phyloP scores from a whole-genome alignment of 768 basidiomycete genomes.

The Phlebiopsis flavidoalba region DNA sequence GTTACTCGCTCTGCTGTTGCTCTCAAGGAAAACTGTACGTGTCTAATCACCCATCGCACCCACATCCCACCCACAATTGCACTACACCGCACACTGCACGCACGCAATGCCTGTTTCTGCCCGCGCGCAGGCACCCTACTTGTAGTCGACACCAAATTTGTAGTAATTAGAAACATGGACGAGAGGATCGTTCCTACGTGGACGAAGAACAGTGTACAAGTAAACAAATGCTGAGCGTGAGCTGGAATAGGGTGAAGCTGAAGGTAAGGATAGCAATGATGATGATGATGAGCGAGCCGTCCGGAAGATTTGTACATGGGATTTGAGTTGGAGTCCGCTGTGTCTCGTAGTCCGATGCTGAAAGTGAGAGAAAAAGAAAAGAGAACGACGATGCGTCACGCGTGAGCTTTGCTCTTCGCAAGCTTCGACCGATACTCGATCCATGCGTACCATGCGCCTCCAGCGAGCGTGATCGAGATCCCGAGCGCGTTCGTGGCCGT shows the following conservation, averaged over 20 bases:
- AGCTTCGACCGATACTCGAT: conserved; percentile 41
- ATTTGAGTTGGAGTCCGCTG: conserved; percentile 4
- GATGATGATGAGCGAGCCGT: too few species aligned
- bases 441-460: conserved; percentile 77
- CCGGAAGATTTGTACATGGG: not conserved
- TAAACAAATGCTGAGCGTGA: too few species aligned
- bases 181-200: not conserved
- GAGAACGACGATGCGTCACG: not conserved
- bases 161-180: not conserved
- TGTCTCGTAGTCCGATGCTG: conserved; percentile 8
- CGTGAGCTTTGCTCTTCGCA: not conserved
- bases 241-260: not conserved
- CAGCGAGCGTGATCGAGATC: conserved; percentile 76
- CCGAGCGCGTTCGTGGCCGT: conserved; percentile 77
- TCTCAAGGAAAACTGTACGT: not conserved
- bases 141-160: not conserved
- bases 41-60: not conserved
- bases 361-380: not conserved
- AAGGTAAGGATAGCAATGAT: not conserved
- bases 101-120: not conserved
- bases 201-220: not conserved
- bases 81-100: too few species aligned
- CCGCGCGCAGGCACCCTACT: not conserved
- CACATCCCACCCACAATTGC: not conserved
- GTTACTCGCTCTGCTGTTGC: not conserved